Evolutionary conservation across 2,329 filamentous ascomycete genomes (phyloP).

Genomic region (Ascochyta pisi): DNA sequence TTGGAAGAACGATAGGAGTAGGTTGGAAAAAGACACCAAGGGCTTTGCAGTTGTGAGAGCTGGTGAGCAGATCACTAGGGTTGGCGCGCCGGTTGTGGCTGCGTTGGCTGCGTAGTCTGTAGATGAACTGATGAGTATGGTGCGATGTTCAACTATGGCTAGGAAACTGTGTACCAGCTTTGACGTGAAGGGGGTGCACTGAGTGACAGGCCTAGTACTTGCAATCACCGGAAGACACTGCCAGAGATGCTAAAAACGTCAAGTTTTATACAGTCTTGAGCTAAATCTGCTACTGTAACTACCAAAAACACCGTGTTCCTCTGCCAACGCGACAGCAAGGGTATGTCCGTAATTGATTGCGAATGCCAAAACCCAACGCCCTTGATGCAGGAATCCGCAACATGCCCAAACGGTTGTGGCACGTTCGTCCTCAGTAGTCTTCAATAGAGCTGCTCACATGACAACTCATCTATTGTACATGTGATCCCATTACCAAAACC

Average conservation of each 20-base stretch:
- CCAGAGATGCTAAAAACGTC: no score
- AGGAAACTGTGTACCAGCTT: background rate
- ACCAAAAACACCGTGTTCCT: background rate
- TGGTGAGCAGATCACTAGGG: constrained; percentile 80
- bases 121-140: background rate
- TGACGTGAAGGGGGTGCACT: background rate
- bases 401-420: background rate
- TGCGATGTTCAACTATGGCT: no score
- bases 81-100: constrained; percentile 74
- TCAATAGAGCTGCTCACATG: no score
- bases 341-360: background rate
- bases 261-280: background rate
- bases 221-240: no score
- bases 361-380: background rate
- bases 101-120: constrained; percentile 75
- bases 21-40: constrained; percentile 74
- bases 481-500: no score
- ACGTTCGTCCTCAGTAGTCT: no score
- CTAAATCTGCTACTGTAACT: background rate
- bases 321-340: background rate
- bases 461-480: no score
- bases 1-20: constrained; percentile 41
- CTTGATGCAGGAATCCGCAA: background rate
- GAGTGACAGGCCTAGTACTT: no score
- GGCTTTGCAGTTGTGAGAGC: constrained; percentile 81